phyloP scores from a whole-genome alignment of 441 rosid species.

The Syzygium syzygioides region DNA sequence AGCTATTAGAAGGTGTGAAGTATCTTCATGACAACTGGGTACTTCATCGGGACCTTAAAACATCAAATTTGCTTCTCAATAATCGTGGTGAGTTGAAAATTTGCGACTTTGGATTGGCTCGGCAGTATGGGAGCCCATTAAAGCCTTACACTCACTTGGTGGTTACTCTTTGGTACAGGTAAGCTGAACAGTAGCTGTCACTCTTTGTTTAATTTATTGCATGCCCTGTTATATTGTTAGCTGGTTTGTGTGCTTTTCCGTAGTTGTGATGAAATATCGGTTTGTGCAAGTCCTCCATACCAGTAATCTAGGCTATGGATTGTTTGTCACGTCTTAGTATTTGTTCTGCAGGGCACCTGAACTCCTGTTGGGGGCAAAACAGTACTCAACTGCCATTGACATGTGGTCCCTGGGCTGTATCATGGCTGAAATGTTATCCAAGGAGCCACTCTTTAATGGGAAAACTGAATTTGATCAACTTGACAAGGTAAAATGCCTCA shows the following conservation, averaged over 20 bases:
- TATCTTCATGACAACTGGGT: conserved; percentile 99
- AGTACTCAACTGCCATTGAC: conserved; percentile 96
- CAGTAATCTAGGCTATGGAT: background rate
- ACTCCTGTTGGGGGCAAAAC: conserved; percentile 89
- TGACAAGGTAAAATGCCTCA: conserved; percentile 61
- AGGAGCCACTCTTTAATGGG: conserved; percentile 92
- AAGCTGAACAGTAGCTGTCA: conserved; percentile 10
- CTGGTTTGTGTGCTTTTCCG: background rate
- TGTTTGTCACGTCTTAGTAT: background rate
- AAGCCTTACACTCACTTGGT: conserved; percentile 98
- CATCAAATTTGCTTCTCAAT: conserved; percentile 92
- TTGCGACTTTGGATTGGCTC: conserved; percentile 98
- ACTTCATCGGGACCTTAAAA: conserved; percentile 95
- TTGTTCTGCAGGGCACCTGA: conserved; percentile 88
- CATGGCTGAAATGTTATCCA: conserved; percentile 90
- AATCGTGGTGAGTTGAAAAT: conserved; percentile 96
- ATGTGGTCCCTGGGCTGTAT: conserved; percentile 99
- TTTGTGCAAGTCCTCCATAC: background rate
- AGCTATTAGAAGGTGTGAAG: conserved; percentile 87
- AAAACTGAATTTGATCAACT: conserved; percentile 96
- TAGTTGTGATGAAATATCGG: background rate
- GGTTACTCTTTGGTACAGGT: conserved; percentile 99
- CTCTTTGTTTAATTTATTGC: background rate
- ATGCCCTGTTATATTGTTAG: background rate
- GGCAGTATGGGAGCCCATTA: conserved; percentile 96